Evolutionary conservation across 2,329 filamentous ascomycete genomes (phyloP).

Genomic region (Sporothrix protearum): DNA sequence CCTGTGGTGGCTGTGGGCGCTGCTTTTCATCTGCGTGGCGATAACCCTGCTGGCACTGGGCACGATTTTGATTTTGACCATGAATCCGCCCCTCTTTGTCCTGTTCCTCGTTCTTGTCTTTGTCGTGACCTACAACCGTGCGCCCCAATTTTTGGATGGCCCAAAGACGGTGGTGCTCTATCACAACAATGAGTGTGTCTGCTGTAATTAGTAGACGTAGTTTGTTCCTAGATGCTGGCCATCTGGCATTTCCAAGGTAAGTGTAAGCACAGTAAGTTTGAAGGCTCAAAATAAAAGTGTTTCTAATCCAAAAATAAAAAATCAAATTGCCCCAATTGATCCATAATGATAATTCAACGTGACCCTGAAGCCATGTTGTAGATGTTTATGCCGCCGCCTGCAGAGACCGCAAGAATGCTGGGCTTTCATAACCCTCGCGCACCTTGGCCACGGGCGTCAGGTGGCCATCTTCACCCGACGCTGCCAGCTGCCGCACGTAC

Average conservation of each 20-base stretch:
- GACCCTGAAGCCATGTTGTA: not conserved
- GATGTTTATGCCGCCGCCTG: not conserved
- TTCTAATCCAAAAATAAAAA: not conserved
- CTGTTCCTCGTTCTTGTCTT: not conserved
- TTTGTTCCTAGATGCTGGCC: not conserved
- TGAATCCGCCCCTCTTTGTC: not conserved
- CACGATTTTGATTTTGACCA: not conserved
- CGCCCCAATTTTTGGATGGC: not conserved
- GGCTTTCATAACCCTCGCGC: conserved; percentile 53
- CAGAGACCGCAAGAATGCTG: conserved; percentile 44
- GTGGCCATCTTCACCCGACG: conserved; percentile 29
- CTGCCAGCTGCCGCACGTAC: conserved; percentile 47
- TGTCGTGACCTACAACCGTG: not conserved
- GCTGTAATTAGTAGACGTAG: not conserved
- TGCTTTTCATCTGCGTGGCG: not conserved
- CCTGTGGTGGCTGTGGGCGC: not conserved
- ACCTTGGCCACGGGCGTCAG: conserved; percentile 56
- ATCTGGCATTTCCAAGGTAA: not conserved
- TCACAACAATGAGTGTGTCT: not conserved
- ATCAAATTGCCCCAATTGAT: not conserved
- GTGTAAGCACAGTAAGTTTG: not conserved
- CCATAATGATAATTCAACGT: not conserved
- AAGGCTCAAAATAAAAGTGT: not conserved
- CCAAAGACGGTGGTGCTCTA: not conserved
- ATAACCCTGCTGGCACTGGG: not conserved